Evolutionary conservation across 1,139 yeast genomes (phyloP).

Genomic region (Debaryomyces fabryi): DNA sequence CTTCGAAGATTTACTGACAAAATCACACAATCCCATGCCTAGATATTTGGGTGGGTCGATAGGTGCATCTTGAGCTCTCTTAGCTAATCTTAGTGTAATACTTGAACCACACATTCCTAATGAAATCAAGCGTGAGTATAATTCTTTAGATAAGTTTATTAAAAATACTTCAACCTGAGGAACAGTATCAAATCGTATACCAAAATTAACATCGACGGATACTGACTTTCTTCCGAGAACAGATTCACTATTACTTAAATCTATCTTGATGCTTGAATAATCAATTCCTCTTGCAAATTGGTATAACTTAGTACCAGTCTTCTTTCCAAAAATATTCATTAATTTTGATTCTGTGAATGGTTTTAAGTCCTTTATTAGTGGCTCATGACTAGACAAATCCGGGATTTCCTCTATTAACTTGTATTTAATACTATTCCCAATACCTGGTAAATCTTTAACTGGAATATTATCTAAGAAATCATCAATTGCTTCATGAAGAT

Average conservation of each 20-base stretch:
- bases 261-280: conserved; percentile 53
- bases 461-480: conserved; percentile 46
- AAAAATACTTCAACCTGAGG: conserved; percentile 68
- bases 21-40: conserved; percentile 83
- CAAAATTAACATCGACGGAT: conserved; percentile 91
- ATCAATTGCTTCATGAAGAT: conserved; percentile 32
- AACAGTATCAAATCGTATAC: conserved; percentile 68
- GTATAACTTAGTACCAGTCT: conserved; percentile 66
- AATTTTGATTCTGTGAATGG: conserved; percentile 39
- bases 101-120: conserved; percentile 56
- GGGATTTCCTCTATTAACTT: conserved; percentile 36
- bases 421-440: conserved; percentile 60
- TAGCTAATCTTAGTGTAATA: conserved; percentile 66
- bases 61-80: conserved; percentile 67
- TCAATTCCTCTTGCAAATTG: conserved; percentile 72
- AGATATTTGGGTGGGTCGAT: conserved; percentile 72
- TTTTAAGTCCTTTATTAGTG: conserved; percentile 36
- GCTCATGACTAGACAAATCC: conserved; percentile 12
- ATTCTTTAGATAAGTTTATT: conserved; percentile 58
- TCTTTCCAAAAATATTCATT: conserved; percentile 58
- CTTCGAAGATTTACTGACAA: conserved; percentile 57
- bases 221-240: conserved; percentile 66
- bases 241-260: conserved; percentile 46
- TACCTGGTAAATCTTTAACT: conserved; percentile 75
- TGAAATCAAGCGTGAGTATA: conserved; percentile 53